A percentile compares a stretch with the other conserved stretches of the same genome.
phyloP scores from a whole-genome alignment of 352 stramenopile genomes.

The Thraustochytrium striatum region DNA sequence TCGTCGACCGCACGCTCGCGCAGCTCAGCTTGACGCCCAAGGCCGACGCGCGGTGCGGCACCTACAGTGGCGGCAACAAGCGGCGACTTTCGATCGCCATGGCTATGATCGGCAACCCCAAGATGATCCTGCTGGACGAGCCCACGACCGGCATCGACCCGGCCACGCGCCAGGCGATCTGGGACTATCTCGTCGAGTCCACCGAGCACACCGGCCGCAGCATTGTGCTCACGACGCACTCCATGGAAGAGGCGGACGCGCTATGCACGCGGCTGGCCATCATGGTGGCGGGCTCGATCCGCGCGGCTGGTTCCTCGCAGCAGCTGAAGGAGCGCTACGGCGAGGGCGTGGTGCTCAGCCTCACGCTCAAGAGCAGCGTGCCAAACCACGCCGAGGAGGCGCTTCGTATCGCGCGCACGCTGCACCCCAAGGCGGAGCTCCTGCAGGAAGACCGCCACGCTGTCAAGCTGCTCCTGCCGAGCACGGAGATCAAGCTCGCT shows the following conservation, averaged over 20 bases:
- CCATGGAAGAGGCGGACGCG: constrained; percentile 91
- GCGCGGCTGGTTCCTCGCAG: constrained; percentile 59
- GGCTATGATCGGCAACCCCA: constrained; percentile 88
- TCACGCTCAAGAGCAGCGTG: too few species aligned
- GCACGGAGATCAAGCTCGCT: too few species aligned
- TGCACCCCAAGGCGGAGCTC: too few species aligned
- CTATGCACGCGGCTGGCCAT: constrained; percentile 90
- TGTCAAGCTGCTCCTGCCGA: too few species aligned
- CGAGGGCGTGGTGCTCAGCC: constrained; percentile 62
- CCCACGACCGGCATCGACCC: constrained; percentile 73
- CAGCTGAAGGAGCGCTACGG: constrained; percentile 58
- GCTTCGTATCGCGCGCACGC: too few species aligned
- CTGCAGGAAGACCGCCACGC: too few species aligned
- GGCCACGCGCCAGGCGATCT: constrained; percentile 28
- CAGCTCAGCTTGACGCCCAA: constrained; percentile 66
- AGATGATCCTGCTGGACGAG: constrained; percentile 82
- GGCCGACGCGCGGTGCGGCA: constrained; percentile 47
- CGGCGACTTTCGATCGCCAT: constrained; percentile 82
- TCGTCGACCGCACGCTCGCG: constrained; percentile 72
- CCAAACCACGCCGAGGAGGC: too few species aligned
- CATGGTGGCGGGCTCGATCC: constrained; percentile 70
- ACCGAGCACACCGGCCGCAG: constrained; percentile 54
- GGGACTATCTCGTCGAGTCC: constrained; percentile 34
- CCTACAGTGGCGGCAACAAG: constrained; percentile 46
- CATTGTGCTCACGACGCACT: constrained; percentile 86